Evolutionary conservation across 805 yeast genomes (phyloP), one percentile per base, ranked within the genome.

Genomic region (Candida tibetensis): DNA sequence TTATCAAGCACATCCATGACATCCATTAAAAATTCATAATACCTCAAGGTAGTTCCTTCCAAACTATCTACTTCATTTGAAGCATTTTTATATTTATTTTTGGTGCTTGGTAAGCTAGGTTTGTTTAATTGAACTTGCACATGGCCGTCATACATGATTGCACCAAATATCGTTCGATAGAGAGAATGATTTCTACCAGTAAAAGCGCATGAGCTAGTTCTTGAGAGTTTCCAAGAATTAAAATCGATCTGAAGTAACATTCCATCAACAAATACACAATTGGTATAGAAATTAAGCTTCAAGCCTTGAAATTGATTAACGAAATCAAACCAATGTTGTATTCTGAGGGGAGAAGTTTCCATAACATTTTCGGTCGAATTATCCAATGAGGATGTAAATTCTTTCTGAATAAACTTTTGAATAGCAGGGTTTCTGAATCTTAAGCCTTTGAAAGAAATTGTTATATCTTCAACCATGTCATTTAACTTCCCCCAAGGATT

Each of bases 251-350:
- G 36, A 32, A 45, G 45, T 3, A 44, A 45, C n/a, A 51, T 44
- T 36, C 43, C 51, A 30, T 43, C 50, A 17, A 44, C 42, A 17
- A 49, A 49, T 9, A 34, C 32, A 28, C n/a, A n/a, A n/a, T n/a
- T n/a, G n/a, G n/a, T n/a, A n/a, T n/a, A n/a, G n/a, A n/a, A n/a
- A n/a, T n/a, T n/a, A n/a, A n/a, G n/a, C n/a, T n/a, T n/a, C n/a
- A n/a, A n/a, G n/a, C n/a, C n/a, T n/a, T n/a, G n/a, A n/a, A n/a
- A n/a, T n/a, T n/a, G n/a, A n/a, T n/a, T n/a, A n/a, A n/a, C n/a
- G n/a, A n/a, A n/a, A n/a, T 36, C 28, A 23, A 4, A 29, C 21
- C 39, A 16, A 14, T 13, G 15, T 17, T 23, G 17, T 3, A 34
- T 18, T 9, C n/a, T 28, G 14, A 12, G 4, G 14, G n/a, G 14